These are phyloP conservation scores for Sapria himalayana DNA, from an alignment of 345 rosid species.

Conservation along the genomic window DNA sequence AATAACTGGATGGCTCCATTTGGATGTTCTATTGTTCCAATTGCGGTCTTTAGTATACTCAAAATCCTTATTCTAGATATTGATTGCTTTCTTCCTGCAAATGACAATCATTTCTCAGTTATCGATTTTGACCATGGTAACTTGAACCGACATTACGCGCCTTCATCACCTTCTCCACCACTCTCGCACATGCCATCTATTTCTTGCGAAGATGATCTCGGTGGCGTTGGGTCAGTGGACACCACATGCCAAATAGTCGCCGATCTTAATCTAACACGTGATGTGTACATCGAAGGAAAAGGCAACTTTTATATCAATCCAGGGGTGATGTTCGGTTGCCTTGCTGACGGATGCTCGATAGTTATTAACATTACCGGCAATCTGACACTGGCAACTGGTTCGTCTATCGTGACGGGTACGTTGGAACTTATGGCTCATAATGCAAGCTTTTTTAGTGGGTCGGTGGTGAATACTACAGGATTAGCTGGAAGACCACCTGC, in stretches of 20 bases:
- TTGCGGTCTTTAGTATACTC: no score
- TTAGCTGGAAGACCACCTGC: constrained; percentile 73
- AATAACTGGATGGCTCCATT: no score
- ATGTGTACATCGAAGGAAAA: constrained; percentile 66
- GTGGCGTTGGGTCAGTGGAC: constrained; percentile 69
- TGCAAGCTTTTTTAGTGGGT: constrained; percentile 38
- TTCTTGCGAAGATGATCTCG: constrained; percentile 76
- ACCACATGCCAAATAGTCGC: constrained; percentile 66
- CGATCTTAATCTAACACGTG: constrained; percentile 67
- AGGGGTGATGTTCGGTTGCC: constrained; percentile 56
- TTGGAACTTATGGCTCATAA: constrained; percentile 52
- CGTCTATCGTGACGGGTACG: constrained; percentile 45
- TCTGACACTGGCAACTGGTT: constrained; percentile 42
- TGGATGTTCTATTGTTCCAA: no score
- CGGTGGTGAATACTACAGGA: constrained; percentile 65
- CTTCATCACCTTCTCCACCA: constrained; percentile 93
- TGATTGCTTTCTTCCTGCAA: background rate
- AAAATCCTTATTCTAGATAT: no score
- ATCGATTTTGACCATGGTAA: constrained; percentile 23
- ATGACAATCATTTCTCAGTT: constrained; percentile 17
- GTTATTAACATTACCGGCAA: constrained; percentile 60
- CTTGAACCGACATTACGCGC: constrained; percentile 53
- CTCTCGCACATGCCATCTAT: constrained; percentile 87
- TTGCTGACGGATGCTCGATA: constrained; percentile 40
- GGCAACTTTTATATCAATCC: constrained; percentile 59